Evolutionary conservation across 2,329 filamentous ascomycete species (phyloP).

Genomic region (Zymoseptoria tritici): DNA sequence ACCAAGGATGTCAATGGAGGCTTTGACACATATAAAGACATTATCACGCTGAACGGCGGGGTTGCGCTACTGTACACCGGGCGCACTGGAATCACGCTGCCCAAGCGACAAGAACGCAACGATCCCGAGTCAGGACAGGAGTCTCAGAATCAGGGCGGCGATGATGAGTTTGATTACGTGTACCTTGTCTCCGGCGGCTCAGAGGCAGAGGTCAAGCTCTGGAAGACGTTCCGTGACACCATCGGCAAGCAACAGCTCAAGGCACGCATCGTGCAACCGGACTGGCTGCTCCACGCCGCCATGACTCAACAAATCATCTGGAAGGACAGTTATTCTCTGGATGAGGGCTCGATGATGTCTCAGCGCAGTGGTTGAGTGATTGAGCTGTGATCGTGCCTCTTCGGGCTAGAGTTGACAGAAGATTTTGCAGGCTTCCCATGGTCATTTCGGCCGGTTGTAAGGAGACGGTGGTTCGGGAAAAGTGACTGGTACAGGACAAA

Average conservation of each 20-base stretch:
- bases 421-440: slow-evolving; percentile 8
- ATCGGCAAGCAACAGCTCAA: slow-evolving; percentile 70
- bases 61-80: slow-evolving; percentile 65
- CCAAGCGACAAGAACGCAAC: slow-evolving; percentile 44
- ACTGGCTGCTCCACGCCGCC: slow-evolving; percentile 85
- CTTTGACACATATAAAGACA: slow-evolving; percentile 73
- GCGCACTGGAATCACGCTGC: slow-evolving; percentile 55
- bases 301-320: slow-evolving; percentile 69
- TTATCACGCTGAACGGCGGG: slow-evolving; percentile 83
- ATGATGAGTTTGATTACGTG: slow-evolving; percentile 49
- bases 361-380: slow-evolving; percentile 15
- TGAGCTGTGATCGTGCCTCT: not conserved
- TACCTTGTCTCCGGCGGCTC: slow-evolving; percentile 71
- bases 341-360: slow-evolving; percentile 15
- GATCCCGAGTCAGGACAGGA: slow-evolving; percentile 53
- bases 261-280: slow-evolving; percentile 70
- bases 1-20: slow-evolving; percentile 73
- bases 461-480: slow-evolving; percentile 4
- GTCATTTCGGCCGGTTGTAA: slow-evolving; percentile 8
- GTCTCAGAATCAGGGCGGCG: slow-evolving; percentile 46
- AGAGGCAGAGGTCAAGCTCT: slow-evolving; percentile 63
- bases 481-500: not conserved
- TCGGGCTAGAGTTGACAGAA: slow-evolving; percentile 6
- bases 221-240: slow-evolving; percentile 73
- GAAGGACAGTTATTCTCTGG: slow-evolving; percentile 26